Conservation (phyloP, 805 yeast genomes). For the Candida dajiaensis region DNA sequence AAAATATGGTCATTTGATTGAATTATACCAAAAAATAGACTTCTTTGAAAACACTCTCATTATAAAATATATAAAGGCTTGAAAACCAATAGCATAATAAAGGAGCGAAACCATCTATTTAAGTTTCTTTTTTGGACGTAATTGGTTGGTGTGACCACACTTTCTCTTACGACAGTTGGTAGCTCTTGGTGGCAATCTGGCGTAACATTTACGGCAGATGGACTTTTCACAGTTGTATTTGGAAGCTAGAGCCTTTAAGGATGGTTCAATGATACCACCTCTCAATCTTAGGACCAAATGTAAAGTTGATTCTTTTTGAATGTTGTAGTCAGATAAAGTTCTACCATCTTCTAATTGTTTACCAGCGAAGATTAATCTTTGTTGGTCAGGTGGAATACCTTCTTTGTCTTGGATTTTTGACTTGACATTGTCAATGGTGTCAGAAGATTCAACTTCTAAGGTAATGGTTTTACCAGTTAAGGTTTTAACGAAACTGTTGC, state of each 20-base stretch:
- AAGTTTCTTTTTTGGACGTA: constrained; percentile 99
- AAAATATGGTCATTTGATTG: constrained; percentile 1
- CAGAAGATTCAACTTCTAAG: constrained; percentile 98
- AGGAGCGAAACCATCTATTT: constrained; percentile 58
- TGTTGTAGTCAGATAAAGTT: constrained; percentile 98
- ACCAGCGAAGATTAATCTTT: constrained; percentile 99
- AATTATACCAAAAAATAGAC: constrained; percentile 1
- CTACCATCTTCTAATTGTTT: constrained; percentile 99
- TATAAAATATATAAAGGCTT: not conserved
- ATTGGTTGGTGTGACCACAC: constrained; percentile 99
- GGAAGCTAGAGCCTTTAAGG: constrained; percentile 97
- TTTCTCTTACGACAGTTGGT: constrained; percentile 99
- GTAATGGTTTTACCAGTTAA: constrained; percentile 92
- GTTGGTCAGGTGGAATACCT: constrained; percentile 99
- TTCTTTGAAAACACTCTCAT: not conserved
- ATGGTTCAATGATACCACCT: constrained; percentile 99
- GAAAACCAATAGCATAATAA: constrained; percentile 2
- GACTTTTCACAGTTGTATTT: constrained; percentile 99
- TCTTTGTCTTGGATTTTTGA: constrained; percentile 98
- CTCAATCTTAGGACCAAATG: constrained; percentile 96
- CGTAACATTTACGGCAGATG: constrained; percentile 99
- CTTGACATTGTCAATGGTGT: constrained; percentile 98
- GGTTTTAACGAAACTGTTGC: constrained; percentile 66
- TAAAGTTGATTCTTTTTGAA: constrained; percentile 98
- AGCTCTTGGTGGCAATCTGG: constrained; percentile 99